These are phyloP conservation scores for Diplodia corticola DNA, from an alignment of 2,329 filamentous ascomycete species.

Conservation along the genomic window DNA sequence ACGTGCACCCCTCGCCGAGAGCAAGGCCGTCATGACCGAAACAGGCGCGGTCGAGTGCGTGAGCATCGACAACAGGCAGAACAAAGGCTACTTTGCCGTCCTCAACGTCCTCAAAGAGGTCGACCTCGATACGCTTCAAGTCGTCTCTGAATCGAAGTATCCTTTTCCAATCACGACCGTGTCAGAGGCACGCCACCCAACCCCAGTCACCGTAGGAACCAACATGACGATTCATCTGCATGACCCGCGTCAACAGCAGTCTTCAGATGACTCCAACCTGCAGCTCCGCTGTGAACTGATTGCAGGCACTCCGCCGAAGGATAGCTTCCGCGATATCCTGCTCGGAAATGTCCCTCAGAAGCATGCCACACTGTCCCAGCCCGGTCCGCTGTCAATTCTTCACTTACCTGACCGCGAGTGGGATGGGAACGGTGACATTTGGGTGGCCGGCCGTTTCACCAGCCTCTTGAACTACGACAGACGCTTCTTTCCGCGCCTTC, in stretches of 20 bases:
- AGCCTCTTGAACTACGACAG: slow-evolving; percentile 88
- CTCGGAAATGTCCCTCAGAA: neutral
- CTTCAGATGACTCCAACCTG: slow-evolving; percentile 14
- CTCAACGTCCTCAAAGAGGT: slow-evolving; percentile 77
- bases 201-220: slow-evolving; percentile 82
- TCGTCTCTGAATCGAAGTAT: slow-evolving; percentile 70
- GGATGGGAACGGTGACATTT: slow-evolving; percentile 74
- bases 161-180: slow-evolving; percentile 82
- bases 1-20: slow-evolving; percentile 43
- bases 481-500: slow-evolving; percentile 76
- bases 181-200: slow-evolving; percentile 64
- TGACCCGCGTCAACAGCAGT: slow-evolving; percentile 61
- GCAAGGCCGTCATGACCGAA: slow-evolving; percentile 64
- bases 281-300: slow-evolving; percentile 35
- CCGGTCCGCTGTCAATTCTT: slow-evolving; percentile 78
- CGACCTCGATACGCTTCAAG: slow-evolving; percentile 70
- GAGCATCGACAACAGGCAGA: slow-evolving; percentile 68
- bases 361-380: slow-evolving; percentile 75
- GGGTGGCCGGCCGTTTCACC: slow-evolving; percentile 84
- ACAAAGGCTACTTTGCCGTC: slow-evolving; percentile 77
- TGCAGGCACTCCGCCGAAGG: slow-evolving; percentile 26
- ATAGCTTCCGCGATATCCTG: slow-evolving; percentile 40
- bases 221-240: slow-evolving; percentile 79
- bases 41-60: slow-evolving; percentile 77
- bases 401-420: slow-evolving; percentile 64